Evolutionary conservation across 345 rosid species (phyloP), one percentile per base, ranked within the genome.

Genomic region (Moricandia arvensis): DNA sequence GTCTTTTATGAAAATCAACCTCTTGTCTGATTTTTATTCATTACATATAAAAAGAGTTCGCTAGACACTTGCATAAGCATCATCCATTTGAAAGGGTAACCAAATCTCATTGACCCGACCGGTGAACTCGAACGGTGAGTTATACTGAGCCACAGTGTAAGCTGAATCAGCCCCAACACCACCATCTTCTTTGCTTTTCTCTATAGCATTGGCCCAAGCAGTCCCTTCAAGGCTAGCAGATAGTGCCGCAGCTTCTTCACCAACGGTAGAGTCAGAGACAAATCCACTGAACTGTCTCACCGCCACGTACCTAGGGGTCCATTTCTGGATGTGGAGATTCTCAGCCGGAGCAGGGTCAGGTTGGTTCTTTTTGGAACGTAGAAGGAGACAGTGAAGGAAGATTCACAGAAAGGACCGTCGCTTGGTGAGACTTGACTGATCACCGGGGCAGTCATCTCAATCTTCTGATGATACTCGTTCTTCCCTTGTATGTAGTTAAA

Each of bases 401-500:
- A 93, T 66, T 91, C 80, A 33, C 96, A 93, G 41, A 93, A 77
- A 3, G 98, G 97, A 37, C 97, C 98, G 5, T 93, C 94, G 37
- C 97, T 88, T 18, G 97, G 98, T 45, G 75, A 71, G n/a, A 88
- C 90, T 75, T 93, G 79, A 8, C 86, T 37, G 30, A 88, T 75
- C 5, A 93, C 96, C 0, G 97, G 98, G 47, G 82, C 96, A 18
- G 98, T 93, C 98, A 93, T 93, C 82, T 91, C 98, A 47, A 91
- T 87, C 69, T 81, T 75, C 67, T 86, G 71, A 6, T 72, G 58
- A 62, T 87, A 85, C 17, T 63, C 68, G 76, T 93, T 93, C 83
- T 86, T 90, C 68, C 97, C 98, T 58, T 88, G 93, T 18, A 93
- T 93, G 87, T 91, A 91, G 59, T 82, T 86, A 27, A 93, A 93